Conservation (phyloP, 495 filamentous ascomycete genomes). For the Podospora tetraspora region DNA sequence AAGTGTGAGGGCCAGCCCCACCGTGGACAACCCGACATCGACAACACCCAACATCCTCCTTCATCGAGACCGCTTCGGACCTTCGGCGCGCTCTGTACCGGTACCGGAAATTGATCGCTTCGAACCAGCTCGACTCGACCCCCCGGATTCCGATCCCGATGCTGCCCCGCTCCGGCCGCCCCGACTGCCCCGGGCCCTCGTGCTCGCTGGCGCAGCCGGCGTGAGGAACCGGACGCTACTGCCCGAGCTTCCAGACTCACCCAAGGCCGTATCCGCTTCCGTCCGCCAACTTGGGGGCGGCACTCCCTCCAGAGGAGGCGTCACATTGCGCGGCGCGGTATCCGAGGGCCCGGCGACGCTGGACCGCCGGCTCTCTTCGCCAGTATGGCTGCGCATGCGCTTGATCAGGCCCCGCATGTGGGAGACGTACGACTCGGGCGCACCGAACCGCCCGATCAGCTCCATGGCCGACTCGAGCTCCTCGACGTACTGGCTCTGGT, state of each 20-base stretch:
- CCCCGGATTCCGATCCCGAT: neutral
- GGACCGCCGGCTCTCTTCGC: neutral
- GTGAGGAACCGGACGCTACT: conserved; percentile 15
- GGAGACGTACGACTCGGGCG: conserved; percentile 24
- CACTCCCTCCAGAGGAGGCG: conserved; percentile 13
- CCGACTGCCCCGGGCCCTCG: conserved; percentile 5
- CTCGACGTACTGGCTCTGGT: conserved; percentile 33
- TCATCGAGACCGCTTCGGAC: conserved; percentile 18
- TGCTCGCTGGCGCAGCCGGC: conserved; percentile 19
- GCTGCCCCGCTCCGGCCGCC: conserved; percentile 6
- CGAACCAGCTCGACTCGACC: conserved; percentile 11
- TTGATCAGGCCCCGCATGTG: conserved; percentile 29
- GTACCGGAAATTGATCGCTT: conserved; percentile 22
- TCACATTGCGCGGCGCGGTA: conserved; percentile 11
- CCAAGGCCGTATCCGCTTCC: neutral
- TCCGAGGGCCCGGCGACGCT: conserved; percentile 1
- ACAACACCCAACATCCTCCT: neutral
- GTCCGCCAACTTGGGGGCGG: neutral
- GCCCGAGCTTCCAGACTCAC: neutral
- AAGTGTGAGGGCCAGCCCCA: neutral
- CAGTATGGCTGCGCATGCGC: conserved; percentile 27
- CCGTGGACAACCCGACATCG: neutral
- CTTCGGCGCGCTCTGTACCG: conserved; percentile 14
- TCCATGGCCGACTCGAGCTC: conserved; percentile 31
- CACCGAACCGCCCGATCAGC: conserved; percentile 22